phyloP scores from a whole-genome alignment of 176 grass and related monocot species.

The Saccharum officinarum region DNA sequence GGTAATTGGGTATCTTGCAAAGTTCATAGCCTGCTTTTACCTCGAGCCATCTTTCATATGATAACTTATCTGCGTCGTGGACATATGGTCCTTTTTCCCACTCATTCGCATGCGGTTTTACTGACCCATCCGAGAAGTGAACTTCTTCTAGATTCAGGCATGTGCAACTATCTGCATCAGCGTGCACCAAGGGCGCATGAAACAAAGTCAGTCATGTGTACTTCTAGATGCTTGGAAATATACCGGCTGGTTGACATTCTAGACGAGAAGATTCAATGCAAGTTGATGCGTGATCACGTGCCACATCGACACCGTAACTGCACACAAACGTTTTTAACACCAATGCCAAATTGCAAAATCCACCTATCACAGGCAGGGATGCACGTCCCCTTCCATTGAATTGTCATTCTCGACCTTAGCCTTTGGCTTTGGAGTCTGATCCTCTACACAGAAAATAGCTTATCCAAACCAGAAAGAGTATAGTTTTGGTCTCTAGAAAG shows the following conservation, averaged over 20 bases:
- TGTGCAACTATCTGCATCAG: not conserved
- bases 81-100: not conserved
- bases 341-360: not conserved
- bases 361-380: not conserved
- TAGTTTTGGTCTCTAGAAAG: not conserved
- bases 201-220: conserved; percentile 27
- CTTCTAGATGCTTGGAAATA: conserved; percentile 40
- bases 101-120: not conserved
- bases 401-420: not conserved
- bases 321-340: not conserved
- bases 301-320: not conserved
- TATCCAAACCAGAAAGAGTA: not conserved
- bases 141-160: conserved; percentile 10
- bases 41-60: not conserved
- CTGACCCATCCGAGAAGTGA: not conserved
- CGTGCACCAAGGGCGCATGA: not conserved
- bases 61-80: not conserved
- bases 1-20: not conserved
- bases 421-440: not conserved
- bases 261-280: conserved; percentile 13
- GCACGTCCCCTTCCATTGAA: not conserved
- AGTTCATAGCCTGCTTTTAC: not conserved
- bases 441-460: not conserved
- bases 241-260: not conserved
- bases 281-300: not conserved